Conservation (phyloP, 116 monocot species). For the Papilionanthe hybrid region DNA sequence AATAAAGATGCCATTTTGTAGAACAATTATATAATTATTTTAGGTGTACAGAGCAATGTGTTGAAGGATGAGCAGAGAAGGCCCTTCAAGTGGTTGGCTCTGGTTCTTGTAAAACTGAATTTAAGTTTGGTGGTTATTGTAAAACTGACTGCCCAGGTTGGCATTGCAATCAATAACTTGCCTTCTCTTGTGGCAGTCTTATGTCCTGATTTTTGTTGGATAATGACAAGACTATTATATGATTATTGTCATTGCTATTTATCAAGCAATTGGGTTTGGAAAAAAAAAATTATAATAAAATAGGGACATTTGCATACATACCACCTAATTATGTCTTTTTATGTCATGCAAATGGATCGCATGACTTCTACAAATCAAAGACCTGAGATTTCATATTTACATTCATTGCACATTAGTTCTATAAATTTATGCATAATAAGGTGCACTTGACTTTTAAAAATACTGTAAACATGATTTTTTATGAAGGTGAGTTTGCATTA, state of each 20-base stretch:
- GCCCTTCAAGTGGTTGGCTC: conserved; percentile 5
- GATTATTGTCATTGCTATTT: background rate
- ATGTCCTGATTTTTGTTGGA: conserved; percentile 7
- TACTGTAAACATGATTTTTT: too few species aligned
- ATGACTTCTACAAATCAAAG: too few species aligned
- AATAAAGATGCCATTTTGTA: conserved; percentile 17
- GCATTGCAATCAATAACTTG: conserved; percentile 32
- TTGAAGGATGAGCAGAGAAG: conserved; percentile 14
- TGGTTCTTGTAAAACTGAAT: background rate
- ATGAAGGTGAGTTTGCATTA: too few species aligned
- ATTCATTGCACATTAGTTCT: too few species aligned
- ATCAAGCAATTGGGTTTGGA: too few species aligned
- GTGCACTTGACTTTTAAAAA: too few species aligned
- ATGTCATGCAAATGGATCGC: too few species aligned
- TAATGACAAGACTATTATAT: background rate
- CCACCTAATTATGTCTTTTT: too few species aligned
- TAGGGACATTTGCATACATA: too few species aligned
- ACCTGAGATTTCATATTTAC: too few species aligned
- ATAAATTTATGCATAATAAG: too few species aligned
- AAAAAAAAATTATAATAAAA: too few species aligned
- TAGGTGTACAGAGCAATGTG: conserved; percentile 45
- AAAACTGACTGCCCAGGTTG: conserved; percentile 65
- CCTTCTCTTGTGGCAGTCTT: conserved; percentile 83
- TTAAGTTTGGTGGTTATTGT: background rate
- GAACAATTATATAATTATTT: conserved; percentile 14